Evolutionary conservation across 768 basidiomycete species (phyloP), one percentile per base, ranked within the genome.

Genomic region (Collybiopsis luxurians): DNA sequence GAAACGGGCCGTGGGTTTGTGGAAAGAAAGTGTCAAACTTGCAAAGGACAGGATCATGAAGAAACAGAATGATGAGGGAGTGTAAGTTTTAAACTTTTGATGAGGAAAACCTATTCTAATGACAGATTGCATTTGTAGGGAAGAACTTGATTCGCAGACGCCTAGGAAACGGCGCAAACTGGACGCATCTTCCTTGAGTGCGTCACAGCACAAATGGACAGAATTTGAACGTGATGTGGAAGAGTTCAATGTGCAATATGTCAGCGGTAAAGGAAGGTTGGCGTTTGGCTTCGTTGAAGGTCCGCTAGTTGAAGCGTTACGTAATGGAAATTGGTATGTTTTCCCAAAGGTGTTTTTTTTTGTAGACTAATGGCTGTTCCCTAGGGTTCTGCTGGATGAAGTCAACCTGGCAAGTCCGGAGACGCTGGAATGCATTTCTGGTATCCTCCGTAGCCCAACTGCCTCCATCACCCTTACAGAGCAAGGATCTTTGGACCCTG

Each of bases 211-310:
- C 2, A 73, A 73, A 26, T 98, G 95, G 95, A 71, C 73, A 17
- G 68, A 72, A 0, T 92, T 97, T 61, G 78, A 85, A 56, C 73
- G 62, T 28, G 84, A 86, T 21, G 82, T 96, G 5, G 77, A 82
- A 30, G 84, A 87, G 28, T 99, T 99, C 61, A 91, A 96, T 61
- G 76, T 88, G 1, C 92, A 95, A 63, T 89, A 95, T 68, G 86
- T 94, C n/a, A 84, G 85, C 56, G 89, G 87, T 48, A 88, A 90
- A 63, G 87, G 91, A 26, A 95, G 91, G 67, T 90, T 97, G 65
- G 90, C 95, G 0, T 98, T 98, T 66, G 86, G 86, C 9, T 98
- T 98, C 64, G 87, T 98, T 1, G 97, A 99, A 67, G 97, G 96
- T 0, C 95, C 97, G 12, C 75, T 99, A n/a, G 85, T 97, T 23